phyloP scores from a whole-genome alignment of 768 basidiomycete genomes.

The Lactifluus rugatus region DNA sequence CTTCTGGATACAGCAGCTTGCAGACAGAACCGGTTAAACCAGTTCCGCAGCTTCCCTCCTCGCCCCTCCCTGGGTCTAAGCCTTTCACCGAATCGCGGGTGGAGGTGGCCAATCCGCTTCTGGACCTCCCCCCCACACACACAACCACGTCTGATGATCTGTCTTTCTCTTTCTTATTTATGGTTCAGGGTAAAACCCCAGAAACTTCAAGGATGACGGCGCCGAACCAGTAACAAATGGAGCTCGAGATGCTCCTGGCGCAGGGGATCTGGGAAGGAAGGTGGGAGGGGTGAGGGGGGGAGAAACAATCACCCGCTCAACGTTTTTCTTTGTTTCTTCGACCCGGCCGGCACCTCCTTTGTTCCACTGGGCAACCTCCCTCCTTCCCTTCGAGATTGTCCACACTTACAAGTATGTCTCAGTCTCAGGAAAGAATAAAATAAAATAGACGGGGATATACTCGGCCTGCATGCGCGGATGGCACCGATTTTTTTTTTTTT shows the following conservation, averaged over 20 bases:
- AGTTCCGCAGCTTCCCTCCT: neutral
- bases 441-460: no score
- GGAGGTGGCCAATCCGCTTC: neutral
- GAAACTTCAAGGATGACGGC: neutral
- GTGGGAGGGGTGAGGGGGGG: neutral
- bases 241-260: neutral
- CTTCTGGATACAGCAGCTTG: neutral
- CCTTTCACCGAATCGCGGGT: neutral
- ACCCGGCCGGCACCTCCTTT: no score
- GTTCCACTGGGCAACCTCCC: no score
- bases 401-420: no score
- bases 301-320: neutral
- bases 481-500: neutral
- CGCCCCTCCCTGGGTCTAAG: neutral
- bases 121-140: no score
- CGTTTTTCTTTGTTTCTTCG: neutral
- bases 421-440: no score
- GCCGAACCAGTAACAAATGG: neutral
- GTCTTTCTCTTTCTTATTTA: neutral
- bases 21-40: no score
- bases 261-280: no score
- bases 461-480: no score
- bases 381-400: no score
- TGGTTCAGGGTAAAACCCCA: neutral
- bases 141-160: neutral